Evolutionary conservation across 305 asterid species (phyloP).

Genomic region (Andrographis paniculata): DNA sequence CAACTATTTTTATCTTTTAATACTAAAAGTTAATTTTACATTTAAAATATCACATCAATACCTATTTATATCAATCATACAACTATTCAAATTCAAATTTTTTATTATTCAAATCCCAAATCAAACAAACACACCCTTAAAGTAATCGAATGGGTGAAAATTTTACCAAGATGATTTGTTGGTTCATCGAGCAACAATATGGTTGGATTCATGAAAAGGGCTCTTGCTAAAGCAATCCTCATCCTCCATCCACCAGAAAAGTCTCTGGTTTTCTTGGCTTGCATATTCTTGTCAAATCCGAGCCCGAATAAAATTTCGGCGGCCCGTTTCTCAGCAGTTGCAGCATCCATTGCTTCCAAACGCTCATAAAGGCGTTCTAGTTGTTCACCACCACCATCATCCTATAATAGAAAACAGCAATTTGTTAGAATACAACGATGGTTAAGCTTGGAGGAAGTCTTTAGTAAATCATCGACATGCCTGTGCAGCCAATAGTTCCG

Average conservation of each 20-base stretch:
- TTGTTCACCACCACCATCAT: constrained; percentile 89
- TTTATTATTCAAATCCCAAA: too few relatives aligned
- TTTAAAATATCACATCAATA: too few relatives aligned
- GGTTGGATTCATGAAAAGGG: constrained; percentile 94
- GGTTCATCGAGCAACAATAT: constrained; percentile 90
- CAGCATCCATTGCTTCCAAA: constrained; percentile 77
- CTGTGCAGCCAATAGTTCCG: constrained; percentile 66
- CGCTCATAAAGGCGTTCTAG: constrained; percentile 92
- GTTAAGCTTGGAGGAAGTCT: background rate
- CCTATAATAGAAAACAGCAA: constrained; percentile 51
- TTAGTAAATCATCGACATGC: constrained; percentile 21
- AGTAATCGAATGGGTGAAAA: too few relatives aligned
- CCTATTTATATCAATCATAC: too few relatives aligned
- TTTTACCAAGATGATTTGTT: constrained; percentile 92
- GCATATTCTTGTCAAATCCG: constrained; percentile 85
- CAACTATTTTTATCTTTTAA: too few relatives aligned
- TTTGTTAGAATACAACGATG: background rate
- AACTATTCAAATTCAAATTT: too few relatives aligned
- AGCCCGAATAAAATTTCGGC: constrained; percentile 92
- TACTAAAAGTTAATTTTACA: too few relatives aligned
- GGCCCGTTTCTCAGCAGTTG: constrained; percentile 97
- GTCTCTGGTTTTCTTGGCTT: constrained; percentile 82
- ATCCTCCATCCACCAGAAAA: constrained; percentile 99
- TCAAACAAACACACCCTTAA: too few relatives aligned
- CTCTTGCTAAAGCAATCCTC: constrained; percentile 97